These are phyloP conservation scores for Colletotrichum viniferum DNA, from an alignment of 2,329 filamentous ascomycete species.

Conservation along the genomic window DNA sequence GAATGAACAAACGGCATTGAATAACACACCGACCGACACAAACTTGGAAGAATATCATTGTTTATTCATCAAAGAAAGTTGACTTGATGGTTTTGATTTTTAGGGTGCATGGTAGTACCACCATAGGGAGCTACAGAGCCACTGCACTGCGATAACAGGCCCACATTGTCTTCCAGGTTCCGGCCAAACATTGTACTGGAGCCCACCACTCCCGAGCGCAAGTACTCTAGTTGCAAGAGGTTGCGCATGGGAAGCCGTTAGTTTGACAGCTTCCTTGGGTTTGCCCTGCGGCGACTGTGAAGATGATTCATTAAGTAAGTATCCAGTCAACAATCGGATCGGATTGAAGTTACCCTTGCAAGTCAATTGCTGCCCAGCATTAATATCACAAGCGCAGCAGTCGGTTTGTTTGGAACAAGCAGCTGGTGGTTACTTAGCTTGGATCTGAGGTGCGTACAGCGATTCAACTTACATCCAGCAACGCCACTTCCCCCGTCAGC, in stretches of 20 bases:
- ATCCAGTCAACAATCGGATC: not conserved
- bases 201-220: not conserved
- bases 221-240: not conserved
- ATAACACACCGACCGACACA: rapidly evolving
- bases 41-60: not conserved
- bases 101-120: not conserved
- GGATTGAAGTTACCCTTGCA: not conserved
- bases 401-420: not conserved
- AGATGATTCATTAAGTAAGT: not conserved
- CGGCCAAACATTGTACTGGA: not conserved
- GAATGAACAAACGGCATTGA: too few relatives aligned
- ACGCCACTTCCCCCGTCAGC: not conserved
- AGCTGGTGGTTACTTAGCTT: not conserved
- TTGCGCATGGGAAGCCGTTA: not conserved
- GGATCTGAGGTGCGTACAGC: rapidly evolving
- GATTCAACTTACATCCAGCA: not conserved
- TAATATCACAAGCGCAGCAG: not conserved
- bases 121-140: not conserved
- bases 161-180: not conserved
- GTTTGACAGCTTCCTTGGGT: not conserved
- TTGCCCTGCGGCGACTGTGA: not conserved
- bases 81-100: not conserved
- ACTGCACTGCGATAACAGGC: not conserved
- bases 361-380: not conserved
- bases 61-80: not conserved